A percentile compares a stretch with the other conserved stretches of the same genome.
phyloP scores from a whole-genome alignment of 2,329 filamentous ascomycete species.

The Aureobasidium uvarum region DNA sequence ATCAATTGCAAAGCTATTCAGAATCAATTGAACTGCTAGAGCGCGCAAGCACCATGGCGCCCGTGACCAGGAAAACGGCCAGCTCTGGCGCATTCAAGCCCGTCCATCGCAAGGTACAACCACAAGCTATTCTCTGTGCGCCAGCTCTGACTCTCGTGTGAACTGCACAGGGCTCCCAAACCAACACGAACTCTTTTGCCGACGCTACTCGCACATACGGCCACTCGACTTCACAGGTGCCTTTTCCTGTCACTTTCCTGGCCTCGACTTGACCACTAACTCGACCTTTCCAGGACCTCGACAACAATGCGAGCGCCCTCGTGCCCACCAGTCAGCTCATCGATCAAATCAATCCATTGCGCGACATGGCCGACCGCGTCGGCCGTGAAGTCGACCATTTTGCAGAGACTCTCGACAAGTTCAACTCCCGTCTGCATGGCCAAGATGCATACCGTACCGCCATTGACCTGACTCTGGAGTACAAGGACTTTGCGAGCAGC shows the following conservation, averaged over 20 bases:
- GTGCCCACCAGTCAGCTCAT: slow-evolving; percentile 46
- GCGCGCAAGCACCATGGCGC: slow-evolving; percentile 14
- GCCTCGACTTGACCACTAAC: neutral
- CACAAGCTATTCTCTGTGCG: neutral
- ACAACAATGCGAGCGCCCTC: slow-evolving; percentile 8
- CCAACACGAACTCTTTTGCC: slow-evolving; percentile 7
- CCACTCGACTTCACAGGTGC: neutral
- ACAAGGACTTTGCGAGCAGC: slow-evolving; percentile 53
- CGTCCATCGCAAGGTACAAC: slow-evolving; percentile 26
- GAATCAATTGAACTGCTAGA: neutral
- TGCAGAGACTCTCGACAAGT: slow-evolving; percentile 76
- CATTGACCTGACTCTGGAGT: slow-evolving; percentile 57
- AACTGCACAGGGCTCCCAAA: neutral
- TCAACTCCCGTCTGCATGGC: slow-evolving; percentile 53
- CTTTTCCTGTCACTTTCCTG: neutral
- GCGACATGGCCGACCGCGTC: slow-evolving; percentile 64
- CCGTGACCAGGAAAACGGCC: slow-evolving; percentile 9
- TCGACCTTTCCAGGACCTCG: neutral
- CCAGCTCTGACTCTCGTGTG: neutral
- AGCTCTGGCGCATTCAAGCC: slow-evolving; percentile 19
- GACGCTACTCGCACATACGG: slow-evolving; percentile 1
- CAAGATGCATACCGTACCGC: slow-evolving; percentile 60
- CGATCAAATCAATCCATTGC: slow-evolving; percentile 58
- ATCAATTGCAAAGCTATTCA: neutral
- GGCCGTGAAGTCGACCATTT: slow-evolving; percentile 85